These are phyloP conservation scores for Suillus weaverae DNA, from an alignment of 768 basidiomycete genomes.

Conservation along the genomic window DNA sequence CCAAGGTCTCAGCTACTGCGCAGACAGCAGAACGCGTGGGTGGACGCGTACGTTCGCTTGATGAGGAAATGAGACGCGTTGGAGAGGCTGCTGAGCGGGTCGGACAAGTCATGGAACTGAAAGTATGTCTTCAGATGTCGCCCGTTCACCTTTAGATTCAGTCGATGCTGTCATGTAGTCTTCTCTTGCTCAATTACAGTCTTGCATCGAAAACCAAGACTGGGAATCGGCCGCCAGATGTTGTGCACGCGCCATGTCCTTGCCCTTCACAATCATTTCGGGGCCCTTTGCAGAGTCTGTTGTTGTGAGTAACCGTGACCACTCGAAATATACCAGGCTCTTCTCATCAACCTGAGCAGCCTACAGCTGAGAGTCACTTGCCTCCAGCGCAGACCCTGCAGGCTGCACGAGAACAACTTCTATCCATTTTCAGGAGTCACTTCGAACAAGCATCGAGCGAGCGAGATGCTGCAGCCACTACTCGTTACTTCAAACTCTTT, in stretches of 20 bases:
- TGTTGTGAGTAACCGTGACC: constrained; percentile 66
- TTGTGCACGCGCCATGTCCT: constrained; percentile 86
- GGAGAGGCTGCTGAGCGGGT: constrained; percentile 90
- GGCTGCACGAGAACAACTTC: constrained; percentile 68
- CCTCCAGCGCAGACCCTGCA: constrained; percentile 85
- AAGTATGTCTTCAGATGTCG: constrained; percentile 48
- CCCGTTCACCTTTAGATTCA: constrained; percentile 34
- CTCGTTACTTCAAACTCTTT: constrained; percentile 95
- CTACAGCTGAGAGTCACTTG: constrained; percentile 83
- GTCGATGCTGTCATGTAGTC: constrained; percentile 46
- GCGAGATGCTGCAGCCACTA: constrained; percentile 83
- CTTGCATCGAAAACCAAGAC: constrained; percentile 75
- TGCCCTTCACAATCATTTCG: constrained; percentile 74
- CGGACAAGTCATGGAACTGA: constrained; percentile 91
- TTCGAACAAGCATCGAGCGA: constrained; percentile 81
- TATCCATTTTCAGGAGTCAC: constrained; percentile 73
- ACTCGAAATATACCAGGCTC: neutral
- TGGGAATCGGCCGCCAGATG: constrained; percentile 96
- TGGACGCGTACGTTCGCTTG: constrained; percentile 84
- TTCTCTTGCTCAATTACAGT: constrained; percentile 56
- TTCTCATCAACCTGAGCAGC: constrained; percentile 47
- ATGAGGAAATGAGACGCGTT: constrained; percentile 91
- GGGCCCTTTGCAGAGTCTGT: constrained; percentile 85
- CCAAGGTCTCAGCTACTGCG: constrained; percentile 69
- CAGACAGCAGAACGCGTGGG: constrained; percentile 86